A percentile compares a stretch with the other conserved stretches of the same genome.
phyloP scores from a whole-genome alignment of 2,329 filamentous ascomycete species.

The Aspergillus japonicus region DNA sequence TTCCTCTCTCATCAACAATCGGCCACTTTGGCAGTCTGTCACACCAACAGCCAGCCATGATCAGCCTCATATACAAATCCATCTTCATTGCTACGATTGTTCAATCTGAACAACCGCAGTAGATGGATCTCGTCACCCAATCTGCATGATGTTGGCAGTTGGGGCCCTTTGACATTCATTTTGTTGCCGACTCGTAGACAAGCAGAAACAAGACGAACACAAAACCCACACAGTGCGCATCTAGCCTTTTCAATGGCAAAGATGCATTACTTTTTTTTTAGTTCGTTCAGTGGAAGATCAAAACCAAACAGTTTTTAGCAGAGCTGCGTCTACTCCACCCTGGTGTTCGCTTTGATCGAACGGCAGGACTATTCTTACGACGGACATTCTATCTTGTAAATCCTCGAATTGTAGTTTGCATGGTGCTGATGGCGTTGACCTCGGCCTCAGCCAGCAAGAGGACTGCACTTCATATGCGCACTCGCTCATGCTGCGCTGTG shows the following conservation, averaged over 20 bases:
- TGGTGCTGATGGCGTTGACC: background rate
- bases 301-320: conserved; percentile 51
- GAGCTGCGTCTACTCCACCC: conserved; percentile 52
- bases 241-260: conserved; percentile 36
- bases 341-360: conserved; percentile 42
- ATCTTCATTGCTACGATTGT: background rate
- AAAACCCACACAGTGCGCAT: conserved; percentile 39
- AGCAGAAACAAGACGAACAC: background rate
- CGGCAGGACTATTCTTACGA: conserved; percentile 48
- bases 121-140: background rate
- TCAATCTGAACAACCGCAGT: background rate
- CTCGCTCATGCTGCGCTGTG: no score
- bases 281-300: conserved; percentile 49
- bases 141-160: background rate
- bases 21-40: background rate
- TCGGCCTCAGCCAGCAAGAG: background rate
- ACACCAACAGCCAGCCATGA: no score
- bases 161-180: background rate
- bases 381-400: conserved; percentile 37
- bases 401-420: background rate
- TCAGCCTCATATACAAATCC: background rate
- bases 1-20: background rate
- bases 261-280: conserved; percentile 45
- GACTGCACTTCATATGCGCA: no score
- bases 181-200: background rate